These are phyloP conservation scores for Vanderwaltozyma yarrowii DNA, from an alignment of 805 yeast genomes.

Conservation along the genomic window DNA sequence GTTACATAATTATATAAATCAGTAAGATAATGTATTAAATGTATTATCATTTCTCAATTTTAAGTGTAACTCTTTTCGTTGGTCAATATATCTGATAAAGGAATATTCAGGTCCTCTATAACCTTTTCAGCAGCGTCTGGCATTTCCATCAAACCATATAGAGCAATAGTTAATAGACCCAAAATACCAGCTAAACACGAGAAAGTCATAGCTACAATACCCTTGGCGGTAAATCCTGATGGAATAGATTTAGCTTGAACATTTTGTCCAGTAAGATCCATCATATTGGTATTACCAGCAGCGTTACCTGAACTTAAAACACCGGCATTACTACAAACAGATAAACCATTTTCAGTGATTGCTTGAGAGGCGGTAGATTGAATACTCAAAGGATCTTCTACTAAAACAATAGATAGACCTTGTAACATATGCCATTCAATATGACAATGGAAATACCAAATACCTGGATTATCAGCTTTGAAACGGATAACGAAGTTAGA, in stretches of 20 bases:
- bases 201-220: constrained; percentile 89
- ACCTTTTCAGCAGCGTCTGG: constrained; percentile 56
- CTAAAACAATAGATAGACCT: constrained; percentile 61
- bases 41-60: too few relatives aligned
- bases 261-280: constrained; percentile 67
- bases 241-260: constrained; percentile 62
- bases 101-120: constrained; percentile 35
- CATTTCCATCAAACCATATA: constrained; percentile 83
- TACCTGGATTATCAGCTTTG: constrained; percentile 80
- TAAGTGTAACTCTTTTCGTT: background rate
- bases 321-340: constrained; percentile 49
- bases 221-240: constrained; percentile 85
- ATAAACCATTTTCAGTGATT: constrained; percentile 49
- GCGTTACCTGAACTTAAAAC: constrained; percentile 68
- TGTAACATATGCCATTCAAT: constrained; percentile 79
- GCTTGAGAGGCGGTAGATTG: constrained; percentile 40
- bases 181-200: constrained; percentile 76
- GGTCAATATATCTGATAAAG: background rate
- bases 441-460: constrained; percentile 93
- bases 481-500: constrained; percentile 64
- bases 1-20: too few relatives aligned
- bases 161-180: constrained; percentile 66
- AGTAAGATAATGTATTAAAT: too few relatives aligned
- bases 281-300: constrained; percentile 65
- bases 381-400: constrained; percentile 57